Evolutionary conservation across 2,329 filamentous ascomycete species (phyloP).

Genomic region (Talaromyces pinophilus): DNA sequence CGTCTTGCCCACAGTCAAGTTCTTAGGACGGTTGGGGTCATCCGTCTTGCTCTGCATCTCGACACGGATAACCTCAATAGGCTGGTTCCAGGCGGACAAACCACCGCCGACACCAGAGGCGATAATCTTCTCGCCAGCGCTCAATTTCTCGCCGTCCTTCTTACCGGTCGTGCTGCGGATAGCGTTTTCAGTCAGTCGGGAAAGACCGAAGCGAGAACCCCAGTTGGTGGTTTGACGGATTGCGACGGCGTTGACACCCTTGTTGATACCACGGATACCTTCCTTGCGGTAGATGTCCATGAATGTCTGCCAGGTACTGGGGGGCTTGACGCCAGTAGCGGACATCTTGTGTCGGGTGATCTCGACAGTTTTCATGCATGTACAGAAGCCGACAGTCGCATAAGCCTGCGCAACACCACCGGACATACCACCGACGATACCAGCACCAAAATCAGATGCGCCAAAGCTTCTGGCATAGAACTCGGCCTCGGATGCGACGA

Average conservation of each 20-base stretch:
- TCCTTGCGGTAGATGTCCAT: constrained; percentile 95
- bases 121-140: constrained; percentile 80
- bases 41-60: constrained; percentile 99
- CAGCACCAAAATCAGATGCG: constrained; percentile 81
- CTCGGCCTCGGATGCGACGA: constrained; percentile 97
- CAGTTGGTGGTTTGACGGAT: constrained; percentile 99
- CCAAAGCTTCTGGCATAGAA: constrained; percentile 85
- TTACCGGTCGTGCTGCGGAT: constrained; percentile 81
- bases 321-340: constrained; percentile 76
- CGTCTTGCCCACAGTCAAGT: constrained; percentile 90
- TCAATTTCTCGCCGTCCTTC: constrained; percentile 74
- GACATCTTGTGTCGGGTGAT: constrained; percentile 98
- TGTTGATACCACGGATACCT: constrained; percentile 95
- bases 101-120: constrained; percentile 88
- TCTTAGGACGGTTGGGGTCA: constrained; percentile 97
- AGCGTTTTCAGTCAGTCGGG: constrained; percentile 82
- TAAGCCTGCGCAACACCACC: constrained; percentile 98
- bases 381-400: constrained; percentile 99
- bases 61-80: constrained; percentile 98
- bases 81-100: constrained; percentile 97
- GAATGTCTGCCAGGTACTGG: constrained; percentile 91
- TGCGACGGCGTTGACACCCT: constrained; percentile 96
- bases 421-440: constrained; percentile 86
- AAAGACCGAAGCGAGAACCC: constrained; percentile 93
- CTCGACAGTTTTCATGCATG: constrained; percentile 99